phyloP scores from a whole-genome alignment of 345 rosid species.

The Aquilaria malaccensis region DNA sequence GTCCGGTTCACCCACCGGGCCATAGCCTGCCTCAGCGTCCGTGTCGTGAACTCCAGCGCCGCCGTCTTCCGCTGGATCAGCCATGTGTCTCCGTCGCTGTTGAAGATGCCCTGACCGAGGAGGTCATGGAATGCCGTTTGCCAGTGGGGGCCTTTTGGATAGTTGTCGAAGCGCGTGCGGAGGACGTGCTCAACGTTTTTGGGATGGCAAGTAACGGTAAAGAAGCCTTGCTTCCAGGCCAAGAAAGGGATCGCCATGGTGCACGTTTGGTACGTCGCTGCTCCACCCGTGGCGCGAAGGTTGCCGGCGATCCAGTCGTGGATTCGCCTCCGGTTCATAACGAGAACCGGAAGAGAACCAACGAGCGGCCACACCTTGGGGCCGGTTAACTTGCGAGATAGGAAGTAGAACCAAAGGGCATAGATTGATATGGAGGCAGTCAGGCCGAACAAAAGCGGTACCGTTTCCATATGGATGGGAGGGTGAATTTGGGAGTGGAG shows the following conservation, averaged over 20 bases:
- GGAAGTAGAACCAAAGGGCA: conserved; percentile 66
- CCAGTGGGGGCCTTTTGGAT: conserved; percentile 84
- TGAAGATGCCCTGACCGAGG: conserved; percentile 83
- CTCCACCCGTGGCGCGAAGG: conserved; percentile 60
- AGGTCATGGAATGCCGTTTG: conserved; percentile 80
- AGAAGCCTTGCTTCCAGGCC: conserved; percentile 68
- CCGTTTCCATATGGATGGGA: conserved; percentile 39
- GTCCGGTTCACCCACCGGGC: conserved; percentile 88
- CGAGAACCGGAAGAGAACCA: conserved; percentile 67
- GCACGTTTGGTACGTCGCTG: conserved; percentile 73
- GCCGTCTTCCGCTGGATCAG: conserved; percentile 86
- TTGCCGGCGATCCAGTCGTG: conserved; percentile 80
- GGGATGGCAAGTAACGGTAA: conserved; percentile 84
- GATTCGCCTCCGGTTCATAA: conserved; percentile 43
- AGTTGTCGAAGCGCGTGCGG: conserved; percentile 74
- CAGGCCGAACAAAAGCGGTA: conserved; percentile 23
- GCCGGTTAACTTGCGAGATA: conserved; percentile 58
- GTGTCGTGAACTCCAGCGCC: conserved; percentile 82
- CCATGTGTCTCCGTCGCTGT: conserved; percentile 92
- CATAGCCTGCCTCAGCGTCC: conserved; percentile 91
- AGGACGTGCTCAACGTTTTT: conserved; percentile 83
- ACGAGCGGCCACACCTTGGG: conserved; percentile 63
- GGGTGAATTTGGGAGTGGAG: neutral
- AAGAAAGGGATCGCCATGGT: conserved; percentile 66
- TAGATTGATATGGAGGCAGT: conserved; percentile 38